Evolutionary conservation across 208 protist species (phyloP).

Genomic region (Blastocrithidia nonstop): DNA sequence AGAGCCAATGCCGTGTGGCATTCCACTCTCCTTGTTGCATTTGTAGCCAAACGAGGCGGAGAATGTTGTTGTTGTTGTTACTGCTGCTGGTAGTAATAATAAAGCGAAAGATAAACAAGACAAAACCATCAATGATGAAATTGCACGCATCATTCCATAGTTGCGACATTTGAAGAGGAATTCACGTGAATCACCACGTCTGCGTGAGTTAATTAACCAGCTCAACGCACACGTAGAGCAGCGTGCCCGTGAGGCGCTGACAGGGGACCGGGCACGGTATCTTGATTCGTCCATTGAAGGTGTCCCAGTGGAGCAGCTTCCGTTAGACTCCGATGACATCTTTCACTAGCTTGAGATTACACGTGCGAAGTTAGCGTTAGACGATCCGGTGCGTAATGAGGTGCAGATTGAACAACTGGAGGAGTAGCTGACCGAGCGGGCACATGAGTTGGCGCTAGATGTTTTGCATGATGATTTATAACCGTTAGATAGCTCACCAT

Average conservation of each 20-base stretch:
- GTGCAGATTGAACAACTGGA: conserved; percentile 38
- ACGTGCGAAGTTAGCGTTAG: conserved; percentile 45
- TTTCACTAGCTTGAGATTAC: conserved; percentile 48
- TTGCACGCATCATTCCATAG: conserved; percentile 39
- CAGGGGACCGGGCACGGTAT: conserved; percentile 21
- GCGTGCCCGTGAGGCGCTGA: conserved; percentile 27
- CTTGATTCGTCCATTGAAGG: conserved; percentile 35
- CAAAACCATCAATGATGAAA: conserved; percentile 29
- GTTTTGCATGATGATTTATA: conserved; percentile 38
- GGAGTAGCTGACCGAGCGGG: conserved; percentile 42
- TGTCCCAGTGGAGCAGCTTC: conserved; percentile 31
- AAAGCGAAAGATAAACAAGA: too few species aligned
- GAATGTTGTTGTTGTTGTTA: too few species aligned
- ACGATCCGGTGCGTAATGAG: conserved; percentile 25
- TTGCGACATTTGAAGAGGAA: conserved; percentile 40
- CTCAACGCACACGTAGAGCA: conserved; percentile 35
- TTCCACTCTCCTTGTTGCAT: conserved; percentile 39
- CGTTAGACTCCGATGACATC: conserved; percentile 39
- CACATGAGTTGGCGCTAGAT: conserved; percentile 32
- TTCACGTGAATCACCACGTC: conserved; percentile 16
- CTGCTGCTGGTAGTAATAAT: too few species aligned
- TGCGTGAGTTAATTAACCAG: conserved; percentile 22
- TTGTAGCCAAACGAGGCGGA: too few species aligned
- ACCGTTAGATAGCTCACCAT: conserved; percentile 19
- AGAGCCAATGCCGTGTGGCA: conserved; percentile 26